Base-by-base conservation (phyloP, 768 basidiomycete species). In the Lentinula lateritia region DNA sequence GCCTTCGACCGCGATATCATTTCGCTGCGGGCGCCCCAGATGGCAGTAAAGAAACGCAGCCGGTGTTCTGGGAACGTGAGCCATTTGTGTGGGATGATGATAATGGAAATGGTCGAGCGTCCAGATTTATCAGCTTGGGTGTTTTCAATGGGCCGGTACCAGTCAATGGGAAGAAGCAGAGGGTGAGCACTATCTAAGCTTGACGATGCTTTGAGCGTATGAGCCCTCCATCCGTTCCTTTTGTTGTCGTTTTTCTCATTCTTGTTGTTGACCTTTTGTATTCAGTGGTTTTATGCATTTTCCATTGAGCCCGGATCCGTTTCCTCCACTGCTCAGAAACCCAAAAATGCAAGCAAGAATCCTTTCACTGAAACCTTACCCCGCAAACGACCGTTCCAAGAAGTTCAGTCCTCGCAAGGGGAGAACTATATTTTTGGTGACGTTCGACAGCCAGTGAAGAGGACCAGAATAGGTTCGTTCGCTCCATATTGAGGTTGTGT, bases 281-380 rank as follows among this genome's bases (percentile, higher is more conserved):
- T 23, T 6, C 23, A 98, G 95, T 98, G 93, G 90, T 98, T 97
- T 75, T 99, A 99, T 74, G 97, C 97, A 2, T 98, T 98, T 73
- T 87, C 85, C 28, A 90, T 99, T 56, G 74, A 83, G 0, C 86
- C 92, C 2, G 77, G 79, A 48, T 71, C 23, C 67, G 77, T 5
- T 66, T 35, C 70, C 10, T 72, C 75, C 15, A 69, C 76, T 7
- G 66, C 70, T 13, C 70, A 78, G 18, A 78, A 68, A 5, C 90
- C 91, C 15, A 68, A 80, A 0, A 92, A 93, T 67, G 73, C 80
- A 1, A 90, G 91, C 0, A 76, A 76, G 64, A 93, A 93, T 70
- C 91, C 91, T 0, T 92, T 90, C 69, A 72, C 75, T 6, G 80
- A 81, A 55, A 64, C 66, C 28, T 65, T 68, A 7, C 63, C 70